Evolutionary conservation across 2,329 filamentous ascomycete species (phyloP), one percentile per base, ranked within the genome.

Genomic region (Claviceps pusilla): DNA sequence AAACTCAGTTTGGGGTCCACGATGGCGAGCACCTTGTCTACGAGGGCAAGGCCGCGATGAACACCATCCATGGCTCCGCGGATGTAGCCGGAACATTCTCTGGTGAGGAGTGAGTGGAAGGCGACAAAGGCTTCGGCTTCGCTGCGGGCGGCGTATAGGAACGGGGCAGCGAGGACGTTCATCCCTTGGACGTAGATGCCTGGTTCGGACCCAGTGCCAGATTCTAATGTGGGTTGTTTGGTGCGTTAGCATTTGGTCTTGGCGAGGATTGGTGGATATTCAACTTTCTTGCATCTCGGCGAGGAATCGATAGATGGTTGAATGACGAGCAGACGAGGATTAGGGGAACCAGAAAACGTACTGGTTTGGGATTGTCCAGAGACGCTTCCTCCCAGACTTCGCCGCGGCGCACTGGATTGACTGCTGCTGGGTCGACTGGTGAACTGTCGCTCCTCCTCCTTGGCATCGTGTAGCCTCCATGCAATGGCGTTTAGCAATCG

Each of bases 141-240:
- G 67, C 89, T 95, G 55, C 89, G 84, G 1, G 93, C 90, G 5
- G 89, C 89, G 67, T 98, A 98, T 48, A 98, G 76, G 65, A 98
- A 96, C 0, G 93, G 93, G 0, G 93, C 93, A 10, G 90, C 91
- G 16, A 98, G 79, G 45, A 98, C 93, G 66, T 98, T 98, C 91
- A 98, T 97, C 60, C 93, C 93, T 69, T 98, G 93, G 2, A 98
- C 91, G 63, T 98, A 98, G 45, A 87, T 90, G 37, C 89, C 88
- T 11, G 87, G 79, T 61, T 88, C 84, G 37, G 73, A 71, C 3
- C 72, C 74, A 24, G 68, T 64, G 55, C 77, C 78, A 7, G 74
- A 73, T 58, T 84, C 81, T 59, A 84, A 77, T 57, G 7, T 9
- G 16, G 42, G n/a, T 82, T 76, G 84, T 80, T 81, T 0, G 78